A percentile compares a stretch with the other conserved stretches of the same genome.
phyloP scores from a whole-genome alignment of 805 yeast species.

The Jamesozyma jinghongensis region DNA sequence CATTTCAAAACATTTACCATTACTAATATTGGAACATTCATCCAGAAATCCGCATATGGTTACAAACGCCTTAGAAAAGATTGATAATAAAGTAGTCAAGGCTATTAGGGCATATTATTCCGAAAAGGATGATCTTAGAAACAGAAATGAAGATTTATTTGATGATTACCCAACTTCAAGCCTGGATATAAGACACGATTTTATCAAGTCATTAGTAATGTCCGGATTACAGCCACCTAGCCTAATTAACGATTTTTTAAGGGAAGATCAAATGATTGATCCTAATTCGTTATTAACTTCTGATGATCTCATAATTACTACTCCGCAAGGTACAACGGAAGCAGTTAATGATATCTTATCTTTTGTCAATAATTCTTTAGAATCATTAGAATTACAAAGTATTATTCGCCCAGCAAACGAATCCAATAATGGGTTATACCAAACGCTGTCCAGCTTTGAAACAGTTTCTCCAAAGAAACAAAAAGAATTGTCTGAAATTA shows the following conservation, averaged over 20 bases:
- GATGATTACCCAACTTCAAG: slow-evolving; percentile 41
- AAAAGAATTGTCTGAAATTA: slow-evolving; percentile 35
- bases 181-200: slow-evolving; percentile 43
- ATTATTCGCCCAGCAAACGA: slow-evolving; percentile 38
- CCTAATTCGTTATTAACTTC: slow-evolving; percentile 24
- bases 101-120: slow-evolving; percentile 28
- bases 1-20: slow-evolving; percentile 39
- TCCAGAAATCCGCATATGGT: slow-evolving; percentile 22
- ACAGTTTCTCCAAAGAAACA: slow-evolving; percentile 39
- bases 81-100: slow-evolving; percentile 26
- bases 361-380: slow-evolving; percentile 20
- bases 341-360: slow-evolving; percentile 24
- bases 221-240: slow-evolving; percentile 32
- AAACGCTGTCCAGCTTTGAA: slow-evolving; percentile 40
- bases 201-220: slow-evolving; percentile 38
- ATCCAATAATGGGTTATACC: slow-evolving; percentile 44
- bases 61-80: slow-evolving; percentile 19
- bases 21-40: slow-evolving; percentile 30
- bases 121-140: slow-evolving; percentile 29
- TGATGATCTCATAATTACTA: slow-evolving; percentile 29
- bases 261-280: slow-evolving; percentile 35
- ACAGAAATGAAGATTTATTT: slow-evolving; percentile 40
- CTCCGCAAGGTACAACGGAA: slow-evolving; percentile 29
- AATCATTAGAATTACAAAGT: slow-evolving; percentile 24
- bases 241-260: slow-evolving; percentile 29